phyloP scores from a whole-genome alignment of 2,329 filamentous ascomycete species.

The Didymella glomerata region DNA sequence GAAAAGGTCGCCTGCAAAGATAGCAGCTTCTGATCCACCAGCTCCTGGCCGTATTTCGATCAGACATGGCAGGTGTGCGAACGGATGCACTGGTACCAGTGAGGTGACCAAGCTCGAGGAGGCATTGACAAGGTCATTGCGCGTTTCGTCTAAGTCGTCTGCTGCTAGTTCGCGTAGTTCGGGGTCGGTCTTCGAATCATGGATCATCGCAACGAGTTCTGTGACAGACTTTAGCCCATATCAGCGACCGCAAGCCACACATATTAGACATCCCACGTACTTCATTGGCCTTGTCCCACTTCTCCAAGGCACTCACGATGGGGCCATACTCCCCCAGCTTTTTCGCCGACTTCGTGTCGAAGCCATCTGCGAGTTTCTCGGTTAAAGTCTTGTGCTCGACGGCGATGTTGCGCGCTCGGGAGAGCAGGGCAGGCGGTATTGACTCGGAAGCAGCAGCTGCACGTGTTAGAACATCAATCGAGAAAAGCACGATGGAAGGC shows the following conservation, averaged over 20 bases:
- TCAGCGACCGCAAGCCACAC: constrained; percentile 28
- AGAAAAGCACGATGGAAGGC: neutral
- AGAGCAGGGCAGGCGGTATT: constrained; percentile 64
- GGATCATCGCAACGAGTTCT: constrained; percentile 79
- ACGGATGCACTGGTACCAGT: constrained; percentile 87
- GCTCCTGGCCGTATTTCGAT: constrained; percentile 92
- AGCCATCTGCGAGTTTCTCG: constrained; percentile 61
- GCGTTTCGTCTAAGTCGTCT: constrained; percentile 75
- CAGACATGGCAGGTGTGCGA: constrained; percentile 87
- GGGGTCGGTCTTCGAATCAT: constrained; percentile 68
- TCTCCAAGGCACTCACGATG: constrained; percentile 61
- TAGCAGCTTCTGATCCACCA: constrained; percentile 87
- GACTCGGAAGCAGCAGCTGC: constrained; percentile 38
- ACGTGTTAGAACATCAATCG: constrained; percentile 17
- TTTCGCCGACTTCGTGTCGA: constrained; percentile 65
- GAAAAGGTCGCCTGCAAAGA: constrained; percentile 87
- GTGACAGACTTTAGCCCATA: constrained; percentile 56
- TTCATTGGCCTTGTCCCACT: constrained; percentile 67
- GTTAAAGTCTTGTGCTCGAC: constrained; percentile 64
- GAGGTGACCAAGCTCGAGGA: constrained; percentile 75
- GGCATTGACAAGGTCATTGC: constrained; percentile 67
- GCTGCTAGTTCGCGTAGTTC: constrained; percentile 67
- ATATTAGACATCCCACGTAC: constrained; percentile 47
- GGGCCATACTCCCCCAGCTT: constrained; percentile 64
- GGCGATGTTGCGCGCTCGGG: constrained; percentile 63